Evolutionary conservation across 257 asterid genomes (phyloP).

Genomic region (Perilla frutescens): DNA sequence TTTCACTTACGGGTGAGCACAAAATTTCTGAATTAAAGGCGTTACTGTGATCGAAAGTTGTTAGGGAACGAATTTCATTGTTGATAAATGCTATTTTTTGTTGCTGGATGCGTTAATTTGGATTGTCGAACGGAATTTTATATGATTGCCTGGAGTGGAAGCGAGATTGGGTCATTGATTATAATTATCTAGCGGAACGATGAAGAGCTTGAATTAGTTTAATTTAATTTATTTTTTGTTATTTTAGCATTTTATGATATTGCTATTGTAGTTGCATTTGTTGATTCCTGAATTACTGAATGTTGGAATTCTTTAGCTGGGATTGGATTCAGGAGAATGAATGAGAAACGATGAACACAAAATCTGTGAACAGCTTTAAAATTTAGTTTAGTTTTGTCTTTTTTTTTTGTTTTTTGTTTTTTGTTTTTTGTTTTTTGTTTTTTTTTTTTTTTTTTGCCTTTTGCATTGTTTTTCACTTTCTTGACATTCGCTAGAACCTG

Average conservation of each 20-base stretch:
- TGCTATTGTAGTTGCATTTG: neutral
- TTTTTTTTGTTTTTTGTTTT: too few species aligned
- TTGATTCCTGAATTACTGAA: conserved; percentile 5
- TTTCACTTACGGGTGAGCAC: conserved; percentile 47
- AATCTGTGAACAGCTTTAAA: neutral
- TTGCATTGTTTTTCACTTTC: too few species aligned
- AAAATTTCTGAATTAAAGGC: neutral
- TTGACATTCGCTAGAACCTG: too few species aligned
- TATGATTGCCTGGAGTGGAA: conserved; percentile 30
- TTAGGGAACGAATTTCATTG: neutral
- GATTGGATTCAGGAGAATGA: conserved; percentile 6
- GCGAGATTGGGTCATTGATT: neutral
- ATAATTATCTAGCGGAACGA: neutral
- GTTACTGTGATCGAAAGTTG: neutral
- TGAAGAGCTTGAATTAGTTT: too few species aligned
- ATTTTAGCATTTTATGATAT: conserved; percentile 9
- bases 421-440: too few species aligned
- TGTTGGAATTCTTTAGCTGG: conserved; percentile 19
- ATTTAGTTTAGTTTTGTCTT: too few species aligned
- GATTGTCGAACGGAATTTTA: neutral
- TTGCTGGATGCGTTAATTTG: conserved; percentile 8
- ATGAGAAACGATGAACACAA: neutral
- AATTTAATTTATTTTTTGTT: neutral
- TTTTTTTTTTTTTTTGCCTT: too few species aligned
- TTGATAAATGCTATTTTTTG: neutral